A percentile compares a stretch with the other conserved stretches of the same genome.
phyloP scores from a whole-genome alignment of 495 filamentous ascomycete genomes.

The Symbiotaphrina buchneri region DNA sequence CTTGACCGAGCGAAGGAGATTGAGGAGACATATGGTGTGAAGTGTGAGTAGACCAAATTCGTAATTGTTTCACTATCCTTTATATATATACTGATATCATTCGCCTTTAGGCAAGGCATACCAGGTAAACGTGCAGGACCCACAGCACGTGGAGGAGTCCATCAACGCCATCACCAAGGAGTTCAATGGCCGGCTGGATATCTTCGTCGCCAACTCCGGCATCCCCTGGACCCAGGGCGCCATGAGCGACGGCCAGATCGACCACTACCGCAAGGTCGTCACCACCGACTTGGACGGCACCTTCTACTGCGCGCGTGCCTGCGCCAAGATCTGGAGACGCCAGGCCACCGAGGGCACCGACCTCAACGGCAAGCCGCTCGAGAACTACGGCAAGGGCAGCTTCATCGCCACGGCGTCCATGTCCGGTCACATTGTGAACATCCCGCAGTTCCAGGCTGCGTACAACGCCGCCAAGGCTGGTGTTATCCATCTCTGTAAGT shows the following conservation, averaged over 20 bases:
- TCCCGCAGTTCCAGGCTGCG: conserved; percentile 64
- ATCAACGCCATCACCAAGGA: conserved; percentile 37
- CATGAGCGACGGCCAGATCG: conserved; percentile 38
- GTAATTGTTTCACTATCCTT: too few relatives aligned
- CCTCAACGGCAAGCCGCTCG: conserved; percentile 38
- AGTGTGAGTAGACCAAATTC: conserved; percentile 27
- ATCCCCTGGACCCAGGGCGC: conserved; percentile 50
- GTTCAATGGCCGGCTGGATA: conserved; percentile 52
- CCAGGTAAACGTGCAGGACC: conserved; percentile 40
- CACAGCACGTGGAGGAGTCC: conserved; percentile 30
- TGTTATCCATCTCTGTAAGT: conserved; percentile 60
- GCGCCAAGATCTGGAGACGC: conserved; percentile 43
- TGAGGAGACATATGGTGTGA: conserved; percentile 54
- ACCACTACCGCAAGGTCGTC: conserved; percentile 46
- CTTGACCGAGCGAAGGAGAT: conserved; percentile 48
- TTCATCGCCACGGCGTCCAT: conserved; percentile 67
- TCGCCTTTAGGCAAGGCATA: conserved; percentile 43
- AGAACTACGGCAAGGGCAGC: conserved; percentile 42
- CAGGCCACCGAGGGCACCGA: conserved; percentile 45
- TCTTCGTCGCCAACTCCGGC: conserved; percentile 66
- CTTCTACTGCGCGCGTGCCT: conserved; percentile 61
- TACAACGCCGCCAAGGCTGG: conserved; percentile 84
- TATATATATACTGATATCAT: conserved; percentile 1
- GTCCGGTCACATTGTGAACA: conserved; percentile 71
- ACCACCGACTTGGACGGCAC: conserved; percentile 60